Evolutionary conservation across 1,284 basidiomycete species (phyloP).

Genomic region (Ceratobasidium sp.): DNA sequence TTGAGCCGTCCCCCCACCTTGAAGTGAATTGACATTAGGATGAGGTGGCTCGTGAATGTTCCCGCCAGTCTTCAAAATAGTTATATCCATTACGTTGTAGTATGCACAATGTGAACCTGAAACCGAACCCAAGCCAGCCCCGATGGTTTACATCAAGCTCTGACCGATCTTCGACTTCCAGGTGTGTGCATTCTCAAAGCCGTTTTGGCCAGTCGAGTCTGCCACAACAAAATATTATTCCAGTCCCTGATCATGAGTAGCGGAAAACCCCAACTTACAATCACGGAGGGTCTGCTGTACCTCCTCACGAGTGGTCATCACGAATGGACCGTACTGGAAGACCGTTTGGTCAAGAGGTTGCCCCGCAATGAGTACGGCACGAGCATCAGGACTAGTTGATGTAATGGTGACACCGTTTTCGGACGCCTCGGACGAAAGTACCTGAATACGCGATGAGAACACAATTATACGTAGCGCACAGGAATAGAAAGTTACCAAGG

Average conservation of each 20-base stretch:
- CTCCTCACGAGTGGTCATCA: constrained; percentile 80
- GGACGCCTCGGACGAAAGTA: constrained; percentile 52
- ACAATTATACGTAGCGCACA: too few relatives aligned
- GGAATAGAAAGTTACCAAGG: constrained; percentile 58
- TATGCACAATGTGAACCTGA: not conserved
- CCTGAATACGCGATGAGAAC: not conserved
- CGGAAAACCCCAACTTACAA: constrained; percentile 58
- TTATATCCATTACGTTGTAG: not conserved
- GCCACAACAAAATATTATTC: not conserved
- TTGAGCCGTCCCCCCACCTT: too few relatives aligned
- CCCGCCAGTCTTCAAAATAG: not conserved
- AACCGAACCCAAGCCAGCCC: constrained; percentile 20
- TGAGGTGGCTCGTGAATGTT: too few relatives aligned
- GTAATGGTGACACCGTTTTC: constrained; percentile 53
- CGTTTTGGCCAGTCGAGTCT: constrained; percentile 80
- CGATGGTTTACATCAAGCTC: constrained; percentile 27
- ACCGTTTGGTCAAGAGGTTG: constrained; percentile 90
- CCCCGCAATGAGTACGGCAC: constrained; percentile 64
- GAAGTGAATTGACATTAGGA: too few relatives aligned
- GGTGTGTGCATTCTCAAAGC: constrained; percentile 87
- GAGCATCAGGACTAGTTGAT: constrained; percentile 47
- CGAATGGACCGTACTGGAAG: constrained; percentile 83
- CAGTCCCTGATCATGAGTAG: not conserved
- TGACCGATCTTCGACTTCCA: constrained; percentile 86
- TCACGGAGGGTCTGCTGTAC: constrained; percentile 84